Percentiles rank a stretch among this genome's conserved stretches.
Conservation (phyloP, 345 rosid species). For the Pseudoturritis turrita region DNA sequence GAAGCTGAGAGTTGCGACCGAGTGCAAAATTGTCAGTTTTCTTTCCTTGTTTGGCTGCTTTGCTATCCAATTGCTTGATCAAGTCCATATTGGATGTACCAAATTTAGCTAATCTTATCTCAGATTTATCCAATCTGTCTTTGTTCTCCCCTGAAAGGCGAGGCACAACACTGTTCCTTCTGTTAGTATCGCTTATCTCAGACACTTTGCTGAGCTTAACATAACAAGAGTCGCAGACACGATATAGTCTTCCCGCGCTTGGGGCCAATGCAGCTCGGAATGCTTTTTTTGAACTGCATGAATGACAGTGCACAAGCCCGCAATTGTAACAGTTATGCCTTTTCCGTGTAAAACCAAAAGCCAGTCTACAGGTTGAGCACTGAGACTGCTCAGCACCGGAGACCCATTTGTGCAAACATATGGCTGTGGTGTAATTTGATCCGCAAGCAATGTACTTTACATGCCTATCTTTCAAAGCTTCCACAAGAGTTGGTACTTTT, state of each 20-base stretch:
- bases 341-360: slow-evolving; percentile 93
- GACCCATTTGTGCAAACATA: slow-evolving; percentile 96
- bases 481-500: slow-evolving; percentile 76
- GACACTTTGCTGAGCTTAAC: slow-evolving; percentile 68
- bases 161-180: slow-evolving; percentile 56
- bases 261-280: slow-evolving; percentile 84
- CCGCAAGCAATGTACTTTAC: slow-evolving; percentile 92
- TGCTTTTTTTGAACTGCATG: slow-evolving; percentile 94
- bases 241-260: slow-evolving; percentile 76
- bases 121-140: slow-evolving; percentile 84
- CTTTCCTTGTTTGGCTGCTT: slow-evolving; percentile 95
- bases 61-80: slow-evolving; percentile 89
- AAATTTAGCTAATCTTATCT: slow-evolving; percentile 69
- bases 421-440: slow-evolving; percentile 79
- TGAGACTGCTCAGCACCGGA: slow-evolving; percentile 95
- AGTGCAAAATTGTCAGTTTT: slow-evolving; percentile 71
- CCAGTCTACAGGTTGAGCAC: slow-evolving; percentile 83
- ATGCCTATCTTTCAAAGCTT: slow-evolving; percentile 83
- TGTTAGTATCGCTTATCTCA: slow-evolving; percentile 53
- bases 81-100: slow-evolving; percentile 72
- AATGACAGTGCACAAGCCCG: slow-evolving; percentile 96
- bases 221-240: slow-evolving; percentile 92
- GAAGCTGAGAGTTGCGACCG: slow-evolving; percentile 69
- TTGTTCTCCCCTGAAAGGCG: slow-evolving; percentile 94
- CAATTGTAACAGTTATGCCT: slow-evolving; percentile 97